Base-by-base conservation (phyloP, 768 basidiomycete genomes). In the Leucocoprinus leucothites region DNA sequence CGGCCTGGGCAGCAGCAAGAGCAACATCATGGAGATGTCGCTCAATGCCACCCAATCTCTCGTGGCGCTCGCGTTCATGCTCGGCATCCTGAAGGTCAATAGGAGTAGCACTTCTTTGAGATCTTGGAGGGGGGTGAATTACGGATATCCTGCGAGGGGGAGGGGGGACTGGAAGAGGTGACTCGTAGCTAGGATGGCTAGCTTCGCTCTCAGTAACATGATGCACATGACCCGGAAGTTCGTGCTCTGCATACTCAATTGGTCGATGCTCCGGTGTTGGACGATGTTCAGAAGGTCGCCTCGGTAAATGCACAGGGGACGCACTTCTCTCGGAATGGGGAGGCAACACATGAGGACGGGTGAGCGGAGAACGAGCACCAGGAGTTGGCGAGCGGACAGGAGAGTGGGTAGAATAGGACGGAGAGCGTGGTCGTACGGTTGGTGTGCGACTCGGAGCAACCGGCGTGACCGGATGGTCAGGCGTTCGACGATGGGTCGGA, bases 21-120 rank as follows among this genome's bases (percentile, higher is more conserved):
- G 75, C 72, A 4, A 80, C 71, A 26, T 79, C 71, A 3, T 74
- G 71, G 11, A 90, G 64, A 19, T 76, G 75, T 18, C 71, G 67
- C 48, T 84, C 81, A 18, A 81, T 74, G 0, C 82, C 84, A 9
- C 77, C 76, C 22, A 91, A 73, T 18, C 81, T 81, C 53, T 82
- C 77, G 0, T 81, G 68, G 9, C 79, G 79, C 44, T 79, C 78
- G 31, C 82, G 76, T 50, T 81, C 80, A 44, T 71, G 71, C 24
- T 77, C 78, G 3, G 72, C 76, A 42, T 67, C 64, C 9, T 64
- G 65, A 44, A 78, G 65, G 54, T 76, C 71, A 63, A 76, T 69
- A 5, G 74, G 74, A 11, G 74, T 74, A 8, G 65, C 68, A 46
- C 68, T 66, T 25, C 64, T 64, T 43, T 64, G 69, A 9, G 38